Percentiles rank a stretch among this genome's conserved stretches.
Conservation (phyloP, 2,329 filamentous ascomycete species). For the Phialophora expanda region DNA sequence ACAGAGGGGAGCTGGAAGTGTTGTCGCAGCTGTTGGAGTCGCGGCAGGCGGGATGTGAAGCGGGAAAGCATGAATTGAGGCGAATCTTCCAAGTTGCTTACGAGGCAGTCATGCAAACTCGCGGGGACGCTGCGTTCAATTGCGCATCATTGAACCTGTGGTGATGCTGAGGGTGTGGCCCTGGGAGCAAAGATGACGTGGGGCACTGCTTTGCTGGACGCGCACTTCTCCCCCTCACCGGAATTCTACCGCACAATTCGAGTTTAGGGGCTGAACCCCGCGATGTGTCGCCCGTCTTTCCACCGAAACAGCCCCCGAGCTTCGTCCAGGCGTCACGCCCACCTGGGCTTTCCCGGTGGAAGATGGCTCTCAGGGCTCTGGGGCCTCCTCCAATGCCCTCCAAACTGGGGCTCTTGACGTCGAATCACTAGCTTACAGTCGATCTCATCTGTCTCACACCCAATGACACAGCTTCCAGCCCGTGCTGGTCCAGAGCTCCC, state of each 20-base stretch:
- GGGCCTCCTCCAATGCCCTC: slow-evolving; percentile 1
- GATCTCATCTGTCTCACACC: not conserved
- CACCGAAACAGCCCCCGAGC: not conserved
- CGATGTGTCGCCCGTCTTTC: not conserved
- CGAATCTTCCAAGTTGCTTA: not conserved
- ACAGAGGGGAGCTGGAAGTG: slow-evolving; percentile 15
- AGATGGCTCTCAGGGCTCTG: not conserved
- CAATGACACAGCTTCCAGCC: not conserved
- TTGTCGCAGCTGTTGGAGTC: slow-evolving; percentile 22
- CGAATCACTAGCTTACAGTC: not conserved
- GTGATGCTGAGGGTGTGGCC: not conserved
- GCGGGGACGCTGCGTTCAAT: not conserved
- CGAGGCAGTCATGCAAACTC: not conserved
- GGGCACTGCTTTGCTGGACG: slow-evolving; percentile 1
- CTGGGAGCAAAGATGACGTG: slow-evolving; percentile 8
- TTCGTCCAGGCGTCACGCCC: not conserved
- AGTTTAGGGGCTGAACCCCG: not conserved
- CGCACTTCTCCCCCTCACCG: slow-evolving; percentile 20
- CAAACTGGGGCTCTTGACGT: not conserved
- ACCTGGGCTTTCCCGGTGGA: not conserved
- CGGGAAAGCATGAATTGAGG: slow-evolving; percentile 20
- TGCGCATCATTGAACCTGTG: slow-evolving; percentile 9
- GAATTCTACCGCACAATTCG: not conserved
- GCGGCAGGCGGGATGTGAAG: slow-evolving; percentile 12
- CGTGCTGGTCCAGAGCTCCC: slow-evolving; percentile 5